These are phyloP conservation scores for Picochlorum sp. DNA, from an alignment of 139 green algal genomes.

Conservation along the genomic window DNA sequence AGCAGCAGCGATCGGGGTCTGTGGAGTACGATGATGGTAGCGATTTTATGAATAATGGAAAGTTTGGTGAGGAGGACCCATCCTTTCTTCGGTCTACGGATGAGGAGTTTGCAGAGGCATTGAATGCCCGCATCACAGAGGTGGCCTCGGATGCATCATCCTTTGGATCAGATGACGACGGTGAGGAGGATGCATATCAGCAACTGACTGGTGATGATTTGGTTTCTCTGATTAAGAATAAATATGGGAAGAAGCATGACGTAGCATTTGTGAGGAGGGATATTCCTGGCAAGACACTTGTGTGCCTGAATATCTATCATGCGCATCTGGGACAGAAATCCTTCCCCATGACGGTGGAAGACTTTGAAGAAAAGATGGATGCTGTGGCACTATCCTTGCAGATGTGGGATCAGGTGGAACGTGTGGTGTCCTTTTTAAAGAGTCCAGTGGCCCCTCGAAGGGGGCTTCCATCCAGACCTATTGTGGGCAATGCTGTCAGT, in stretches of 20 bases:
- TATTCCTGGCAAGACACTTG: slow-evolving; percentile 23
- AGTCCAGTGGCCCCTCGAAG: slow-evolving; percentile 13
- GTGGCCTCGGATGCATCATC: background rate
- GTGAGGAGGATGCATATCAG: background rate
- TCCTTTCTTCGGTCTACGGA: slow-evolving; percentile 23
- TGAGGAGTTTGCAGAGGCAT: slow-evolving; percentile 21
- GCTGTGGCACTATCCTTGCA: slow-evolving; percentile 26
- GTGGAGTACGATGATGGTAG: background rate
- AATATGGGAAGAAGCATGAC: slow-evolving; percentile 31
- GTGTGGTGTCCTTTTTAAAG: slow-evolving; percentile 23
- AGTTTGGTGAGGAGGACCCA: background rate
- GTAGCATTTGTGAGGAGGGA: slow-evolving; percentile 30
- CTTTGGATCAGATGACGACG: background rate
- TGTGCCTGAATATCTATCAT: slow-evolving; percentile 23
- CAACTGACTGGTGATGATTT: slow-evolving; percentile 15
- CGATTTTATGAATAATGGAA: background rate
- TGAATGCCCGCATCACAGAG: slow-evolving; percentile 21
- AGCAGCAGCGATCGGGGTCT: background rate
- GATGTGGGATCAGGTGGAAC: slow-evolving; percentile 22
- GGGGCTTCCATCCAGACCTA: slow-evolving; percentile 31
- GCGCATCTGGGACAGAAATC: slow-evolving; percentile 30
- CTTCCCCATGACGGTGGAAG: slow-evolving; percentile 37
- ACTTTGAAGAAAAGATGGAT: slow-evolving; percentile 41
- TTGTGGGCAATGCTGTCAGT: slow-evolving; percentile 32
- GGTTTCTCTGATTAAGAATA: slow-evolving; percentile 10